Evolutionary conservation across 2,329 filamentous ascomycete species (phyloP).

Genomic region (Phymatotrichopsis omnivora): DNA sequence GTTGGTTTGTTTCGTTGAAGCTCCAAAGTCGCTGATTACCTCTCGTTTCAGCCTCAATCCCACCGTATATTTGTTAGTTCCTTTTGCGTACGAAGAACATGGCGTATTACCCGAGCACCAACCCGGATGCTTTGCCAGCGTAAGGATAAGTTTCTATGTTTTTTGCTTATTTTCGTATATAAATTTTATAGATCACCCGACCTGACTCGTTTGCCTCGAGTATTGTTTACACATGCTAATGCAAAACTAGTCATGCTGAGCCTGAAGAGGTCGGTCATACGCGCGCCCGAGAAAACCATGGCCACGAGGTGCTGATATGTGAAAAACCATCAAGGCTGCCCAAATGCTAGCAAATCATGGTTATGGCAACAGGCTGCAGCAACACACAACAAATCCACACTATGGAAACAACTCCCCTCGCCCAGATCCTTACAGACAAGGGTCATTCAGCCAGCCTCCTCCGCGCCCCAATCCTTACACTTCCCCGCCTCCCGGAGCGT

Average conservation of each 20-base stretch:
- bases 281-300: constrained; percentile 3
- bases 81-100: no score
- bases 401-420: constrained; percentile 16
- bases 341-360: constrained; percentile 24
- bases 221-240: constrained; percentile 30
- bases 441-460: constrained; percentile 26
- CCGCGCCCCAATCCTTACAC: constrained; percentile 26
- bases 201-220: constrained; percentile 20
- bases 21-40: not conserved
- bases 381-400: constrained; percentile 10
- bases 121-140: constrained; percentile 90
- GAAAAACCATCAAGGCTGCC: constrained; percentile 25
- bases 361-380: constrained; percentile 21
- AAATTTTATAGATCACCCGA: constrained; percentile 10
- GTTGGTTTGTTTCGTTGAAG: no score
- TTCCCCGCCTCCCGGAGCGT: constrained; percentile 38
- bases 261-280: constrained; percentile 51
- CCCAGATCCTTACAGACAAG: constrained; percentile 29
- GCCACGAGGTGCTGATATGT: constrained; percentile 26
- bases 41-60: not conserved
- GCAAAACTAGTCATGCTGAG: constrained; percentile 54
- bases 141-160: constrained; percentile 41
- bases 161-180: not conserved
- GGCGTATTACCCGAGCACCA: constrained; percentile 90
- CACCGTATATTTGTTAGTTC: no score